Conservation (phyloP, 2,329 filamentous ascomycete species). For the Penicillium sp. region DNA sequence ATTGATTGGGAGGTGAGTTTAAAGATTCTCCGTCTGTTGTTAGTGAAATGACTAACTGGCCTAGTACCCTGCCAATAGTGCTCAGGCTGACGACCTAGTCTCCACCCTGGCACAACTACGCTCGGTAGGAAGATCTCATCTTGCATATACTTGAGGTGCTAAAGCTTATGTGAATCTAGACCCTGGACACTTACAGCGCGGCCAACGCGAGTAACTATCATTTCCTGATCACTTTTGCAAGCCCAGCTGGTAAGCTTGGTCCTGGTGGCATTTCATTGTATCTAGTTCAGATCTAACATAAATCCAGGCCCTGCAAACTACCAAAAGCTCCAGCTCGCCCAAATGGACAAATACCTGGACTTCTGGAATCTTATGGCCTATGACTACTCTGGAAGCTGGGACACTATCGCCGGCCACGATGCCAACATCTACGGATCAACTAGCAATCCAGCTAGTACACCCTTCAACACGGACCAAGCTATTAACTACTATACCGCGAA, state of each 20-base stretch:
- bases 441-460: slow-evolving; percentile 68
- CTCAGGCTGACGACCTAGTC: slow-evolving; percentile 46
- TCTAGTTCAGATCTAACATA: slow-evolving; percentile 3
- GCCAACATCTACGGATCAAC: slow-evolving; percentile 73
- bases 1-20: slow-evolving; percentile 50
- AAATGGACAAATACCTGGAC: slow-evolving; percentile 57
- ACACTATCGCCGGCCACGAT: slow-evolving; percentile 73
- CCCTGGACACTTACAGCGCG: slow-evolving; percentile 51
- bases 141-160: too few species aligned
- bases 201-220: slow-evolving; percentile 47
- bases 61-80: slow-evolving; percentile 42
- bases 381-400: slow-evolving; percentile 86
- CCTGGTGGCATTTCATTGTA: background rate
- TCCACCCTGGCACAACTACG: slow-evolving; percentile 42
- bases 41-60: background rate
- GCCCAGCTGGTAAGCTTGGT: slow-evolving; percentile 46
- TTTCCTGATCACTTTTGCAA: slow-evolving; percentile 55
- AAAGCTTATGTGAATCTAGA: slow-evolving; percentile 29
- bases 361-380: slow-evolving; percentile 76
- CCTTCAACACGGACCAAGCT: slow-evolving; percentile 76
- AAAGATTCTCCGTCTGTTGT: background rate
- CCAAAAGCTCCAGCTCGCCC: slow-evolving; percentile 48
- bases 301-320: slow-evolving; percentile 51
- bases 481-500: slow-evolving; percentile 71
- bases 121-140: slow-evolving; percentile 30